phyloP scores from a whole-genome alignment of 257 asterid genomes.

The Pogostemon cablin region DNA sequence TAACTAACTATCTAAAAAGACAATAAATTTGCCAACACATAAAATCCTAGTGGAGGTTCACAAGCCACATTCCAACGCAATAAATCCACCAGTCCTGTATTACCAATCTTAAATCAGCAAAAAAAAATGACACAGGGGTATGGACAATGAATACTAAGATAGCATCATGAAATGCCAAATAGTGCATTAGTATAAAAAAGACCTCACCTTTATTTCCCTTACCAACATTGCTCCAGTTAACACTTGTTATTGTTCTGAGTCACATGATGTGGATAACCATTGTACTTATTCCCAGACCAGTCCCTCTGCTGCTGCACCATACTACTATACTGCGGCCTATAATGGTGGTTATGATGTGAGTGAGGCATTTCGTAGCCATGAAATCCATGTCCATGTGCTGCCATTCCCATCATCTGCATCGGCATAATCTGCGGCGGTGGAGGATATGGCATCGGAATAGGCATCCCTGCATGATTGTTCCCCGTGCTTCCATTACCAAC shows the following conservation, averaged over 20 bases:
- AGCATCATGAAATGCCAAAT: constrained; percentile 24
- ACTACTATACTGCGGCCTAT: constrained; percentile 59
- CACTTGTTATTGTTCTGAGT: constrained; percentile 55
- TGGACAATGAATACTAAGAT: constrained; percentile 22
- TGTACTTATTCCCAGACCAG: constrained; percentile 71
- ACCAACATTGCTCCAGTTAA: constrained; percentile 23
- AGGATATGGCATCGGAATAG: constrained; percentile 56
- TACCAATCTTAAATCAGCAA: constrained; percentile 37
- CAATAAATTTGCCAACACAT: constrained; percentile 26
- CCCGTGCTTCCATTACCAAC: constrained; percentile 39
- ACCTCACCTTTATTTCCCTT: constrained; percentile 46
- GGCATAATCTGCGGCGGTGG: constrained; percentile 56
- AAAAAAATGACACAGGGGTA: constrained; percentile 21
- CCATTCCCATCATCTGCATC: constrained; percentile 60
- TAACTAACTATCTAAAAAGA: constrained; percentile 21
- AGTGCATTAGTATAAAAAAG: constrained; percentile 5
- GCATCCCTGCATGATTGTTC: constrained; percentile 48
- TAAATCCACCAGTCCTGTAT: constrained; percentile 41
- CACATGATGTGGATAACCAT: constrained; percentile 53
- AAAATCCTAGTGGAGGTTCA: constrained; percentile 40
- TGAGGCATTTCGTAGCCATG: constrained; percentile 46
- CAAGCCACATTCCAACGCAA: constrained; percentile 45
- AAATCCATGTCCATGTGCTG: constrained; percentile 48
- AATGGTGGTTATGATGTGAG: constrained; percentile 42
- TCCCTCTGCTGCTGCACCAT: constrained; percentile 74